A percentile compares a stretch with the other conserved stretches of the same genome.
These are phyloP conservation scores for Yamadazyma aaseri DNA, from an alignment of 1,139 yeast genomes.

Conservation along the genomic window DNA sequence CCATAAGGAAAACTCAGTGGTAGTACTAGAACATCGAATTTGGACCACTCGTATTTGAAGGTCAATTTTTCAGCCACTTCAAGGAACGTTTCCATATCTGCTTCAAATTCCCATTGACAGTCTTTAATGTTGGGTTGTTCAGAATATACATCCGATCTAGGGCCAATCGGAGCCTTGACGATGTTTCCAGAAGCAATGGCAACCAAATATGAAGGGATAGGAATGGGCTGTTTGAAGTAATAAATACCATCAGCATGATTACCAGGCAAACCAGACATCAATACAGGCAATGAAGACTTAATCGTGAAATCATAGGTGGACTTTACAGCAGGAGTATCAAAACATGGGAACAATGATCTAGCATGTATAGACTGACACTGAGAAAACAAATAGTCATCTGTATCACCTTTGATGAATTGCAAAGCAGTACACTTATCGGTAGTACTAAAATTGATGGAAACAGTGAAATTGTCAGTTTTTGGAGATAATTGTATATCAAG, in stretches of 20 bases:
- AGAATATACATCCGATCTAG: constrained; percentile 32
- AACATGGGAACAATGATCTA: constrained; percentile 42
- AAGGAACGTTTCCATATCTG: constrained; percentile 35
- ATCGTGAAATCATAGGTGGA: constrained; percentile 31
- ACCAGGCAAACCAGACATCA: constrained; percentile 39
- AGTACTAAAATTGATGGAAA: constrained; percentile 27
- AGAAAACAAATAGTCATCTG: constrained; percentile 39
- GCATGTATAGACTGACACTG: constrained; percentile 48
- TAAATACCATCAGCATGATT: constrained; percentile 15
- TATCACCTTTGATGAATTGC: constrained; percentile 39
- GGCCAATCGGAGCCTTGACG: constrained; percentile 31
- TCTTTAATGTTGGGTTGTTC: constrained; percentile 26
- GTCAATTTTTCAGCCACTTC: constrained; percentile 33
- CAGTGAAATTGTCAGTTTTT: constrained; percentile 9
- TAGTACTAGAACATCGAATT: constrained; percentile 32
- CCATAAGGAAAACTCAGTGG: constrained; percentile 40
- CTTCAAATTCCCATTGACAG: constrained; percentile 38
- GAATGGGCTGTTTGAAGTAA: constrained; percentile 32
- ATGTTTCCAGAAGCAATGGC: constrained; percentile 37
- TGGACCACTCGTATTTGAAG: constrained; percentile 35
- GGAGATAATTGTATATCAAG: constrained; percentile 20
- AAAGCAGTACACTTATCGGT: constrained; percentile 40
- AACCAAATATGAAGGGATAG: constrained; percentile 36
- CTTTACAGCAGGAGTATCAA: constrained; percentile 43
- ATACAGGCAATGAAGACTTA: constrained; percentile 29